Evolutionary conservation across 306 rosid species (phyloP).

Genomic region (Vachellia collinsii): DNA sequence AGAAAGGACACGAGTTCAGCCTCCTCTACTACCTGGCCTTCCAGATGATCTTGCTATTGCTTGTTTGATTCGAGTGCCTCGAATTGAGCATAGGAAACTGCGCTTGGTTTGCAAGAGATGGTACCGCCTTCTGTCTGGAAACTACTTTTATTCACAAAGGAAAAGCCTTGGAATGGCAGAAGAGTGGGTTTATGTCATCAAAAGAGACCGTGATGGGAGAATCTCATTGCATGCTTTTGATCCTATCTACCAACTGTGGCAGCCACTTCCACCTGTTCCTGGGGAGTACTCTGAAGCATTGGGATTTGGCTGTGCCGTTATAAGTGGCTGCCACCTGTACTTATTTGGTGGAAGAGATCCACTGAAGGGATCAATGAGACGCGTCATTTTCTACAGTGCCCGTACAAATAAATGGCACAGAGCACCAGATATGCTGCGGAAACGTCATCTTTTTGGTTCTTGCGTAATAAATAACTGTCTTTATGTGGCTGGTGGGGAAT

Average conservation of each 20-base stretch:
- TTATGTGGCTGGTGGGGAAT: constrained; percentile 98
- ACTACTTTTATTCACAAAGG: constrained; percentile 92
- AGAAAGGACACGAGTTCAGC: constrained; percentile 88
- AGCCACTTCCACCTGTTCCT: constrained; percentile 97
- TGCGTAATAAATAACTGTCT: constrained; percentile 97
- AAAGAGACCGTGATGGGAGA: constrained; percentile 94
- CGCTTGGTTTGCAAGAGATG: constrained; percentile 97
- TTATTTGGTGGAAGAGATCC: constrained; percentile 98
- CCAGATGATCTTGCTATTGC: constrained; percentile 99
- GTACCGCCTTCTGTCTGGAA: constrained; percentile 89
- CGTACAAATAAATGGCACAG: constrained; percentile 98
- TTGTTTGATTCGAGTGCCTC: constrained; percentile 93
- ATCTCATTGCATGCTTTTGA: constrained; percentile 98
- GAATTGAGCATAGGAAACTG: constrained; percentile 85
- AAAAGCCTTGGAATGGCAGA: constrained; percentile 99
- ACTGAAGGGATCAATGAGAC: constrained; percentile 87
- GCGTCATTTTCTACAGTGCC: constrained; percentile 93
- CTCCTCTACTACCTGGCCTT: constrained; percentile 96
- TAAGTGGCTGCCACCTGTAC: constrained; percentile 97
- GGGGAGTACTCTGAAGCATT: constrained; percentile 92
- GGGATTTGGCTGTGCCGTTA: constrained; percentile 98
- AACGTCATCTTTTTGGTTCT: constrained; percentile 90
- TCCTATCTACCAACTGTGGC: constrained; percentile 97
- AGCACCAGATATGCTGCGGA: constrained; percentile 97
- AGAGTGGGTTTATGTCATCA: constrained; percentile 98